Conservation (phyloP, 2,329 filamentous ascomycete species). For the Pyrenochaeta sp. region DNA sequence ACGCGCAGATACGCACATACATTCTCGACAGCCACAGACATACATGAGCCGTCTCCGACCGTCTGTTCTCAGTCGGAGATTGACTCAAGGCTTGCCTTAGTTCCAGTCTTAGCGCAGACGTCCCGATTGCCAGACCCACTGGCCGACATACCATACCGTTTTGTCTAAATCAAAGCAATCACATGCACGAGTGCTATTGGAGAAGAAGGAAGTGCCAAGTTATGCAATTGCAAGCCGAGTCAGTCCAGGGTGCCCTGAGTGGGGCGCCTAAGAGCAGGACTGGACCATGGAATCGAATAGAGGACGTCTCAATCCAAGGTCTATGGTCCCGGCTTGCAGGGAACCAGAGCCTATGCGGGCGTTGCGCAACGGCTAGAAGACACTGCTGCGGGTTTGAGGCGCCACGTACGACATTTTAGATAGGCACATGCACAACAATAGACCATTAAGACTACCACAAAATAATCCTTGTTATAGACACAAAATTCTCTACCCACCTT, state of each 20-base stretch:
- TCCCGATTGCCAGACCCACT: conserved; percentile 1
- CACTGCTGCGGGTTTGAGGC: background rate
- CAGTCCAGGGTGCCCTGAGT: background rate
- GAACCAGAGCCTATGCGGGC: background rate
- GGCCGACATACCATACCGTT: background rate
- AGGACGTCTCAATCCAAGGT: background rate
- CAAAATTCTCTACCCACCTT: background rate
- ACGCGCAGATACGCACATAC: background rate
- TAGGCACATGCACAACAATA: background rate
- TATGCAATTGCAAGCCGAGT: background rate
- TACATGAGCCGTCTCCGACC: background rate
- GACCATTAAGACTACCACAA: background rate
- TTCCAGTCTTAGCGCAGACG: background rate
- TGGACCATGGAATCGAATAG: background rate
- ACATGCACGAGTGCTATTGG: background rate
- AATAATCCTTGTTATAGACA: background rate
- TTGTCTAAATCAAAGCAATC: background rate
- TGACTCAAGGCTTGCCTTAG: background rate
- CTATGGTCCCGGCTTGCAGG: background rate
- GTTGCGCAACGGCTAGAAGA: background rate
- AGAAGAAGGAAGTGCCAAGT: background rate
- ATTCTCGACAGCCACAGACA: background rate
- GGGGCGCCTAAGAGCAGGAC: background rate
- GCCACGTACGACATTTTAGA: background rate
- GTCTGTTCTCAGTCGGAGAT: background rate